These are phyloP conservation scores for Ocimum tenuiflorum DNA, from an alignment of 257 asterid genomes.

Conservation along the genomic window DNA sequence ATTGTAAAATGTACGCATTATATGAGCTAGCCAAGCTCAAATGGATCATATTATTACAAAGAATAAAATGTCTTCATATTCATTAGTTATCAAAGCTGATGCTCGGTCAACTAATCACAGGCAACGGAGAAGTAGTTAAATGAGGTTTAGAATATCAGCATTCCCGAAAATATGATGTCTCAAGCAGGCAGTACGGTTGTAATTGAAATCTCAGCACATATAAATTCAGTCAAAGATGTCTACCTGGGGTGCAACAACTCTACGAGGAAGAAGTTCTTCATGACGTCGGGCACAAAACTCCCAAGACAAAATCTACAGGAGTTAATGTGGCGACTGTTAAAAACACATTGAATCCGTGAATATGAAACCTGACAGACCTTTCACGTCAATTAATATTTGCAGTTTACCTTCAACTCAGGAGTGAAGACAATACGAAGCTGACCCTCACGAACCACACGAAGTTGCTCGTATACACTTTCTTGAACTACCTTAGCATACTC, in stretches of 20 bases:
- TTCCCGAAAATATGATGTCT: neutral
- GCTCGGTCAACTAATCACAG: neutral
- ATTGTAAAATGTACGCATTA: neutral
- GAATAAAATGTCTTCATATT: neutral
- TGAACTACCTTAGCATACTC: constrained; percentile 90
- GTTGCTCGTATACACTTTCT: constrained; percentile 87
- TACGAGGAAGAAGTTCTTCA: constrained; percentile 89
- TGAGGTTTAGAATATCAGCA: neutral
- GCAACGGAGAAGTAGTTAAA: neutral
- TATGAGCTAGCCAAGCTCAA: neutral
- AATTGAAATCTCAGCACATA: neutral
- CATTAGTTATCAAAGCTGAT: neutral
- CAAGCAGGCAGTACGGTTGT: no score
- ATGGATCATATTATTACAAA: neutral
- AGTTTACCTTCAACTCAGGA: constrained; percentile 75
- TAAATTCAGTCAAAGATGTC: constrained; percentile 8
- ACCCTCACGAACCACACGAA: constrained; percentile 94
- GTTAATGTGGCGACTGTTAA: constrained; percentile 9
- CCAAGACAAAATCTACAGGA: constrained; percentile 74
- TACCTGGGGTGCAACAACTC: constrained; percentile 90
- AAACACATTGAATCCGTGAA: neutral
- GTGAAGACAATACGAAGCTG: constrained; percentile 81
- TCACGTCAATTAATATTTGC: neutral
- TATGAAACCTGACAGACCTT: constrained; percentile 6
- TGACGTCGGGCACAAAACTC: constrained; percentile 91